Percentiles rank a stretch among this genome's conserved stretches.
These are phyloP conservation scores for Cryptococcus deneoformans DNA, from an alignment of 1,284 basidiomycete genomes.

Conservation along the genomic window DNA sequence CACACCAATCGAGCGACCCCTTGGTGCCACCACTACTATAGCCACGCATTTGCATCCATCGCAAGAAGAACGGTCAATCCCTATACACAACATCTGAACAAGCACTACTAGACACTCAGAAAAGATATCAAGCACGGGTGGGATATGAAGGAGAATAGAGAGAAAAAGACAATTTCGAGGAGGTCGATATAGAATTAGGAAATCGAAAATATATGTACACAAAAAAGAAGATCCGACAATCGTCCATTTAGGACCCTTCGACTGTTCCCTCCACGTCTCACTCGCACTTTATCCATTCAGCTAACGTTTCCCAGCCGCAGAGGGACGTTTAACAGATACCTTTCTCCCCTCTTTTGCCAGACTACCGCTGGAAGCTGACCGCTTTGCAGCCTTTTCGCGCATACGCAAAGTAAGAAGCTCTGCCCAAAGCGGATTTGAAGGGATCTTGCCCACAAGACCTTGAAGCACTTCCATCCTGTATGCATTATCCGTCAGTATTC, in stretches of 20 bases:
- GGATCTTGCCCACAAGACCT: conserved; percentile 78
- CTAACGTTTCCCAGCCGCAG: neutral
- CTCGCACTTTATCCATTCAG: neutral
- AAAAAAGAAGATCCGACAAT: neutral
- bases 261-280: neutral
- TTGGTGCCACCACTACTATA: no score
- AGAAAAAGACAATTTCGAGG: no score
- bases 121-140: no score
- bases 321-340: neutral
- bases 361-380: conserved; percentile 9
- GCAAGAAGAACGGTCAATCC: no score
- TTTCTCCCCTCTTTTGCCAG: conserved; percentile 12
- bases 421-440: conserved; percentile 85
- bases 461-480: conserved; percentile 75
- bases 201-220: no score
- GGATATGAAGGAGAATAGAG: no score
- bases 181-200: no score
- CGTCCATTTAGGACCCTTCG: neutral
- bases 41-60: no score
- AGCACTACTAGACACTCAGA: no score
- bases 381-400: conserved; percentile 10
- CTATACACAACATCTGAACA: no score
- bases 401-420: conserved; percentile 59
- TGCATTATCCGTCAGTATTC: neutral
- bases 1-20: no score